Evolutionary conservation across 129 eudicot genomes (phyloP).

Genomic region (Erigeron canadensis): DNA sequence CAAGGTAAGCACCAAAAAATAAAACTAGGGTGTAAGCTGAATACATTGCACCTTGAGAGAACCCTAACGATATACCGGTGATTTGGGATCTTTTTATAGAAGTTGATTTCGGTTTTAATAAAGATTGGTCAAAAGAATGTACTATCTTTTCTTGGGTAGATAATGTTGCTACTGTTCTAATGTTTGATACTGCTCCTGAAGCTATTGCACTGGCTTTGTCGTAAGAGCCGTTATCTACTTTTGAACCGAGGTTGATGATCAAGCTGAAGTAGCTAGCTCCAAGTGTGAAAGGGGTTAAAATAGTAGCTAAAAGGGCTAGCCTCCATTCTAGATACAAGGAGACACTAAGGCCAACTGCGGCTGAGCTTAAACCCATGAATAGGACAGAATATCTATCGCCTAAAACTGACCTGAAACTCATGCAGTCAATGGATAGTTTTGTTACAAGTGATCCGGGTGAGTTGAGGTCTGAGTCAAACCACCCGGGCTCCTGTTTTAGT

Average conservation of each 20-base stretch:
- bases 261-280: constrained; percentile 83
- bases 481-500: constrained; percentile 79
- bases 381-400: constrained; percentile 73
- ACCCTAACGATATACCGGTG: constrained; percentile 65
- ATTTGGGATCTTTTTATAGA: constrained; percentile 63
- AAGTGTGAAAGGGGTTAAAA: constrained; percentile 72
- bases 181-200: constrained; percentile 78
- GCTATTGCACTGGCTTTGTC: constrained; percentile 75
- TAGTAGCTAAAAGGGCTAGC: constrained; percentile 56
- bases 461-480: constrained; percentile 71
- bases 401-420: constrained; percentile 65
- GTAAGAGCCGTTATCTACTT: constrained; percentile 55
- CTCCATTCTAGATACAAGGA: constrained; percentile 67
- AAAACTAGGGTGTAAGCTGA: constrained; percentile 70
- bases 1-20: constrained; percentile 70
- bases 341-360: constrained; percentile 70
- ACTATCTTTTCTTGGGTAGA: constrained; percentile 66
- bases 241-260: constrained; percentile 69
- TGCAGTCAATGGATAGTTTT: constrained; percentile 58
- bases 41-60: constrained; percentile 82
- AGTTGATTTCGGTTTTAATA: constrained; percentile 53
- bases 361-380: constrained; percentile 84
- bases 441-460: constrained; percentile 70
- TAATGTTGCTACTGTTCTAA: constrained; percentile 76
- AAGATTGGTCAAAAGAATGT: constrained; percentile 56